These are phyloP conservation scores for Earliella scabrosa DNA, from an alignment of 1,284 basidiomycete genomes.

Conservation along the genomic window DNA sequence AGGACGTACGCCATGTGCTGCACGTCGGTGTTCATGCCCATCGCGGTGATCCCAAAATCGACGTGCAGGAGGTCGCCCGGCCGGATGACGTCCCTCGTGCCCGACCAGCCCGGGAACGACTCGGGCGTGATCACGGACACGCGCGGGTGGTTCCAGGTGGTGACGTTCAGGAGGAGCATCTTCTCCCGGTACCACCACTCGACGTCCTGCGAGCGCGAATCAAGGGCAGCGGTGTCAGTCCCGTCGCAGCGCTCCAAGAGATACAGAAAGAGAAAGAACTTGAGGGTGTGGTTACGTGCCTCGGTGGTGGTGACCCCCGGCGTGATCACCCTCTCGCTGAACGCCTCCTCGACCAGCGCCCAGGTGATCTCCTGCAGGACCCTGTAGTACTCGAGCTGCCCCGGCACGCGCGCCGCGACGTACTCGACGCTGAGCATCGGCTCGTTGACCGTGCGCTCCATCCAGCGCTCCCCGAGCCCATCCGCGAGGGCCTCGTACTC, in stretches of 20 bases:
- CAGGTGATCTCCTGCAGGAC: constrained; percentile 53
- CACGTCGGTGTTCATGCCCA: constrained; percentile 59
- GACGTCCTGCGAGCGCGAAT: constrained; percentile 42
- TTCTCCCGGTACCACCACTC: constrained; percentile 60
- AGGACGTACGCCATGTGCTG: constrained; percentile 62
- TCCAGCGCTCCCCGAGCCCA: constrained; percentile 47
- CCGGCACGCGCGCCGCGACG: constrained; percentile 45
- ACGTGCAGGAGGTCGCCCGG: constrained; percentile 57
- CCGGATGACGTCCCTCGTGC: constrained; percentile 44
- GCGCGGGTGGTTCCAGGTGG: constrained; percentile 58
- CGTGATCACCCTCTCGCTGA: constrained; percentile 46
- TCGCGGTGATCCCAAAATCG: constrained; percentile 57
- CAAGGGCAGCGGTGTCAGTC: no score
- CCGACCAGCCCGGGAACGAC: constrained; percentile 51
- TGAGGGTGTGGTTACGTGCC: no score
- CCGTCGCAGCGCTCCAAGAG: no score
- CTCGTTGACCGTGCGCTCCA: constrained; percentile 41
- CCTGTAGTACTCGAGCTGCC: constrained; percentile 48
- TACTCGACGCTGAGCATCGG: constrained; percentile 56
- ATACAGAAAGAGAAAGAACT: no score
- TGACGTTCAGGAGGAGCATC: constrained; percentile 51
- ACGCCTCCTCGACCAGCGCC: constrained; percentile 57
- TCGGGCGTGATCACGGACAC: constrained; percentile 50
- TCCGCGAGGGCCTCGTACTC: constrained; percentile 44
- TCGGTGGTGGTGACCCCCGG: constrained; percentile 51